Conservation (phyloP, 192 early-diverging fungal genomes). For the Lunasporangiospora selenospora region DNA sequence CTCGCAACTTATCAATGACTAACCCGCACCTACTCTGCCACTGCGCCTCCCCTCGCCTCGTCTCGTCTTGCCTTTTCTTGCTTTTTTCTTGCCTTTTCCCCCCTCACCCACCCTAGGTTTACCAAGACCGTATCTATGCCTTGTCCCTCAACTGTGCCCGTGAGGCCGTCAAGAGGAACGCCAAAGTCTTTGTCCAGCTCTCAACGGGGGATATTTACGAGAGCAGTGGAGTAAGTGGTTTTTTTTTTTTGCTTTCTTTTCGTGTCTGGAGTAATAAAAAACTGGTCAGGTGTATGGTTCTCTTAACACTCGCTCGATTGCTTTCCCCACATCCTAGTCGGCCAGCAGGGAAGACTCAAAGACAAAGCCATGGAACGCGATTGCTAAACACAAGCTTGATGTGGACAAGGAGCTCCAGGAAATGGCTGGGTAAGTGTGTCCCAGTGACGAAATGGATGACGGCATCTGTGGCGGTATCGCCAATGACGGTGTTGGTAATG, state of each 20-base stretch:
- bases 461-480: no score
- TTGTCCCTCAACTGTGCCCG: constrained; percentile 74
- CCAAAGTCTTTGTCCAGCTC: constrained; percentile 79
- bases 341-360: constrained; percentile 61
- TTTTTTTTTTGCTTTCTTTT: background rate
- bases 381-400: constrained; percentile 76
- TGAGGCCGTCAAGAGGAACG: constrained; percentile 77
- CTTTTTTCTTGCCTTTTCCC: background rate
- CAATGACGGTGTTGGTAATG: no score
- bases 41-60: background rate
- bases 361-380: constrained; percentile 82
- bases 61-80: background rate
- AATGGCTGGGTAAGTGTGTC: constrained; percentile 70
- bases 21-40: background rate
- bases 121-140: constrained; percentile 76
- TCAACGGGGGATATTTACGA: constrained; percentile 93
- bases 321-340: constrained; percentile 5
- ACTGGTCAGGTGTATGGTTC: background rate
- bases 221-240: constrained; percentile 63
- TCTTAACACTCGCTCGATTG: background rate
- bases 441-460: no score
- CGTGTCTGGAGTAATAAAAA: background rate
- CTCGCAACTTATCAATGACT: constrained; percentile 1
- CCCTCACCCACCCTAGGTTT: constrained; percentile 55
- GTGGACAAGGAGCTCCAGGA: constrained; percentile 80